phyloP scores from a whole-genome alignment of 257 asterid genomes.

The Penstemon newberryi region DNA sequence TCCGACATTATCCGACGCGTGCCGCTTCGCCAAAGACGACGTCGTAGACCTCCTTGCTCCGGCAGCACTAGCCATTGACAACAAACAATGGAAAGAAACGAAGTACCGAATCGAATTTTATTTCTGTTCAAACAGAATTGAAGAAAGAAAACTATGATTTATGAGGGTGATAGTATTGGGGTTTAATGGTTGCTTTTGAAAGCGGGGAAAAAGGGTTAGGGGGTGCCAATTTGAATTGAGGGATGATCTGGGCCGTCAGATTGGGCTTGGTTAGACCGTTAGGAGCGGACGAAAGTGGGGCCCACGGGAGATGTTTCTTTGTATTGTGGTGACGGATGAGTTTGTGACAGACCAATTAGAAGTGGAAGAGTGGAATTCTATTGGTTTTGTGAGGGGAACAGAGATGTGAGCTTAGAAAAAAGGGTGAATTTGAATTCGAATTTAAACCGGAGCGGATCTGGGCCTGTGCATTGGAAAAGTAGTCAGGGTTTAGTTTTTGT shows the following conservation, averaged over 20 bases:
- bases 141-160: background rate
- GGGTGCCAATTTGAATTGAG: constrained; percentile 40
- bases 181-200: constrained; percentile 45
- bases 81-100: constrained; percentile 25
- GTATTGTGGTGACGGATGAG: constrained; percentile 17
- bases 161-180: background rate
- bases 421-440: constrained; percentile 55
- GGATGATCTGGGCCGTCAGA: constrained; percentile 54
- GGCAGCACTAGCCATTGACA: constrained; percentile 46
- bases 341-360: too few species aligned
- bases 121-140: background rate
- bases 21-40: constrained; percentile 68
- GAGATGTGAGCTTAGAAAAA: constrained; percentile 3
- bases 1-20: constrained; percentile 52
- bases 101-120: background rate
- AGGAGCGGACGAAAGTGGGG: too few species aligned
- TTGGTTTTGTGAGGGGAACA: too few species aligned
- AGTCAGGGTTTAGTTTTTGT: constrained; percentile 1
- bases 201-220: constrained; percentile 42
- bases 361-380: too few species aligned
- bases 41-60: constrained; percentile 41
- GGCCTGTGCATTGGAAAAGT: constrained; percentile 39
- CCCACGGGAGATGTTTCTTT: constrained; percentile 18
- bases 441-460: constrained; percentile 26
- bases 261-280: background rate